A percentile compares a stretch with the other conserved stretches of the same genome.
Conservation (phyloP, 169 alveolate genomes). For the Plasmodium sp. region DNA sequence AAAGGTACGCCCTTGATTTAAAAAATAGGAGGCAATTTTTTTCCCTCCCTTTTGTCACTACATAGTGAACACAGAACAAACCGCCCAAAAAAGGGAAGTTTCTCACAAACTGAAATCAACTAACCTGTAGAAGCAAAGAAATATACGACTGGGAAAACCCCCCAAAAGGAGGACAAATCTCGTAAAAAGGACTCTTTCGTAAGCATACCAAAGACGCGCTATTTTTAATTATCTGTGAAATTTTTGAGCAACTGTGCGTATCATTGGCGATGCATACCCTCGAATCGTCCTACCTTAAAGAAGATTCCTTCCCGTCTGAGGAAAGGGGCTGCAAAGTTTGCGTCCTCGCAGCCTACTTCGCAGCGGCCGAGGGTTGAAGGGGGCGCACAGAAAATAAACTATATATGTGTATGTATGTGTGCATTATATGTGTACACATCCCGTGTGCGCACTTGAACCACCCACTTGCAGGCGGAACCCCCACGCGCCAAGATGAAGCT, state of each 20-base stretch:
- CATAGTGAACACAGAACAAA: background rate
- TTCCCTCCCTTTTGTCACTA: background rate
- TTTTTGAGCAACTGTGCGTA: background rate
- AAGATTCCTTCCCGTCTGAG: background rate
- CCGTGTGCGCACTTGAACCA: background rate
- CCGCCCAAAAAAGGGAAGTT: background rate
- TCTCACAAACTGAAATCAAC: background rate
- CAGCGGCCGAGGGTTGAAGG: background rate
- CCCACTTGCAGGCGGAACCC: background rate
- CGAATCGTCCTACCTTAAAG: background rate
- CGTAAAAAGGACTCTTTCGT: background rate
- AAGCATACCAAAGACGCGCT: background rate
- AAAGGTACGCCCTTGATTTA: background rate
- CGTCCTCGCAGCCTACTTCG: background rate
- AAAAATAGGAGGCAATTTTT: background rate
- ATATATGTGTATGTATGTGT: background rate
- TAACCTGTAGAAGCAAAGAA: background rate
- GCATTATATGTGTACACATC: background rate
- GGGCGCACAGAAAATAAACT: background rate
- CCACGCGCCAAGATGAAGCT: constrained; percentile 60
- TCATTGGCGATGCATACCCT: background rate
- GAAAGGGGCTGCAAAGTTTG: background rate
- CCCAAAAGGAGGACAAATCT: background rate
- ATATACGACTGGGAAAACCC: background rate
- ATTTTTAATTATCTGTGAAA: background rate